phyloP scores from a whole-genome alignment of 148 eudicot species.

The Selenicereus undatus region DNA sequence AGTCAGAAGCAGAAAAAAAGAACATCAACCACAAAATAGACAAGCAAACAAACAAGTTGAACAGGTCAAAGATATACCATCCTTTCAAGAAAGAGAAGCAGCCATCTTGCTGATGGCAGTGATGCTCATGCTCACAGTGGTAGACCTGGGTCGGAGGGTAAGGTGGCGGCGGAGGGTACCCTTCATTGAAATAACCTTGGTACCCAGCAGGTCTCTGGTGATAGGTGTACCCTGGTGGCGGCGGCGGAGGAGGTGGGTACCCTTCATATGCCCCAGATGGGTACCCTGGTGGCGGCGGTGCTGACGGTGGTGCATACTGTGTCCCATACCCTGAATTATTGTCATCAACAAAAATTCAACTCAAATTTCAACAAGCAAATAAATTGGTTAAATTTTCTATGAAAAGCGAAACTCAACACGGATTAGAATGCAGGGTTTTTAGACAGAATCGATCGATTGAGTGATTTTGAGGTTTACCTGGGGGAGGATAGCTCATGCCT shows the following conservation, averaged over 20 bases:
- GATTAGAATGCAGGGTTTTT: no score
- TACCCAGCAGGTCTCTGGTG: slow-evolving; percentile 34
- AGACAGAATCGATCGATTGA: background rate
- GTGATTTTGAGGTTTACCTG: slow-evolving; percentile 11
- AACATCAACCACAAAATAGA: no score
- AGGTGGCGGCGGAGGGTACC: slow-evolving; percentile 47
- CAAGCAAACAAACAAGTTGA: background rate
- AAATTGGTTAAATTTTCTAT: no score
- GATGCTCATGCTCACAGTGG: slow-evolving; percentile 54
- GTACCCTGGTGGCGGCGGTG: background rate
- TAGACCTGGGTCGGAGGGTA: slow-evolving; percentile 40
- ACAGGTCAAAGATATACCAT: slow-evolving; percentile 36
- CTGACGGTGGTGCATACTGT: slow-evolving; percentile 34
- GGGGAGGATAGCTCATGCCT: slow-evolving; percentile 28
- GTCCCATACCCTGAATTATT: slow-evolving; percentile 23
- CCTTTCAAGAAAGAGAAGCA: slow-evolving; percentile 51
- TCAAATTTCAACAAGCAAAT: no score
- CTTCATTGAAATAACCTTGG: slow-evolving; percentile 61
- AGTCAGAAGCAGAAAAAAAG: no score
- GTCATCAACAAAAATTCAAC: no score
- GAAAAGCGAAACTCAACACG: no score
- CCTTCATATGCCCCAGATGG: background rate
- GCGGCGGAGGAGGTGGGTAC: slow-evolving; percentile 30
- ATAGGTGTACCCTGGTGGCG: slow-evolving; percentile 27
- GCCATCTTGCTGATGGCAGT: slow-evolving; percentile 31